Evolutionary conservation across 352 stramenopile species (phyloP), one percentile per base, ranked within the genome.

Genomic region (Phytophthora sp.): DNA sequence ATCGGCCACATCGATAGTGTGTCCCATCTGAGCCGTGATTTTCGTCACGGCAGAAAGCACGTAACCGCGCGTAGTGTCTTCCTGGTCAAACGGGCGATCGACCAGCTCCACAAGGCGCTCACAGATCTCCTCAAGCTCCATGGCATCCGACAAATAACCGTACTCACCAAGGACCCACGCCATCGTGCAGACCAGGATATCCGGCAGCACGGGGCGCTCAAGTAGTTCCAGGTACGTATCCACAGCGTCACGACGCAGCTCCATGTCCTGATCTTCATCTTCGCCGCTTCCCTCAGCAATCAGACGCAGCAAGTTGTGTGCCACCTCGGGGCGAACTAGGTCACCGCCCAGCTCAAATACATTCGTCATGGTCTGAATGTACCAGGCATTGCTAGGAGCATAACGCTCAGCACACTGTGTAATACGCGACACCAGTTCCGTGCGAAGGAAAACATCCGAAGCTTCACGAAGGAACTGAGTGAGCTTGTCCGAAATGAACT

Each of bases 161-260:
- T 99, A 99, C 86, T 99, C 98, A 41, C 98, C 98, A 38, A 99
- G 88, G 27, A 99, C 94, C 97, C 98, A 99, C 5, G 97, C 88
- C 86, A 99, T 98, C 3, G 97, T 98, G 73, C 93, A 98, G 69
- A 99, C 89, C 39, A 99, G 82, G 35, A 99, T 97, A 66, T 96
- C 88, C 3, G 97, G 94, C 38, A 99, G 84, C 47, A 97, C 85
- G n/a, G 96, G 92, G 38, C 92, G 96, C 30, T 98, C 94, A 42
- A 99, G 82, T 27, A 99, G 73, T 60, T 97, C 95, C 20, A 99
- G 74, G 71, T 99, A 99, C 24, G 97, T 97, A 69, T 99, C 97
- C 7, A 99, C 96, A 3, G 97, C 97, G 56, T 99, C 96, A 67
- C 95, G 90, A 61, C 97, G 90, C 58, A 99, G 82, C 52, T 98